Evolutionary conservation across 208 protist genomes (phyloP).

Genomic region (Novymonas esmeraldas): DNA sequence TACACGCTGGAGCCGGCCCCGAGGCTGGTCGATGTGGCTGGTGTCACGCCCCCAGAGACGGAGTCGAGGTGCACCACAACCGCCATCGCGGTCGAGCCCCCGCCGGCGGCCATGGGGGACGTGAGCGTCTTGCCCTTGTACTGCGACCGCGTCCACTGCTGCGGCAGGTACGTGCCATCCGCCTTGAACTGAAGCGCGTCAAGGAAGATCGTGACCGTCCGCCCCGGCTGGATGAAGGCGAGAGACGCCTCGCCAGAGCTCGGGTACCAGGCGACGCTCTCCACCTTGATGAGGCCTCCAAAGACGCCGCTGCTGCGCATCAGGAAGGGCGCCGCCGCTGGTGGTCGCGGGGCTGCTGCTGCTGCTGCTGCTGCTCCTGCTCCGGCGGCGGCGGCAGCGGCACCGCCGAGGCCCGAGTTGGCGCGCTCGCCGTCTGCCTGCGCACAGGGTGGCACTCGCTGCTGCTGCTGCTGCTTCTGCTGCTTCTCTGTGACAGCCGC

Average conservation of each 20-base stretch:
- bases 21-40: constrained; percentile 30
- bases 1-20: constrained; percentile 25
- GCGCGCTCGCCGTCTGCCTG: not conserved
- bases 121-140: constrained; percentile 43
- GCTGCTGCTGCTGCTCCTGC: too few species aligned
- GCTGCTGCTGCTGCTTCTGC: constrained; percentile 14
- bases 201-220: constrained; percentile 76
- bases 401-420: not conserved
- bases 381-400: not conserved
- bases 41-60: constrained; percentile 21
- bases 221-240: constrained; percentile 74
- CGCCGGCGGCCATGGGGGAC: constrained; percentile 44
- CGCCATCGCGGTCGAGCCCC: constrained; percentile 45
- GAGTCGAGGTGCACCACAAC: constrained; percentile 38
- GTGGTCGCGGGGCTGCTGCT: constrained; percentile 1
- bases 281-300: constrained; percentile 71
- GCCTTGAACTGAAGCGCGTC: constrained; percentile 69
- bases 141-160: constrained; percentile 71
- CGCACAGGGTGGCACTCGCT: not conserved
- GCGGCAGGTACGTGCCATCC: constrained; percentile 56
- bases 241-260: constrained; percentile 65
- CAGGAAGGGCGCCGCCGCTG: constrained; percentile 32
- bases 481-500: constrained; percentile 19
- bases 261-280: constrained; percentile 77
- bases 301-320: constrained; percentile 63